Evolutionary conservation across 2,329 filamentous ascomycete species (phyloP).

Genomic region (Fusarium redolens): DNA sequence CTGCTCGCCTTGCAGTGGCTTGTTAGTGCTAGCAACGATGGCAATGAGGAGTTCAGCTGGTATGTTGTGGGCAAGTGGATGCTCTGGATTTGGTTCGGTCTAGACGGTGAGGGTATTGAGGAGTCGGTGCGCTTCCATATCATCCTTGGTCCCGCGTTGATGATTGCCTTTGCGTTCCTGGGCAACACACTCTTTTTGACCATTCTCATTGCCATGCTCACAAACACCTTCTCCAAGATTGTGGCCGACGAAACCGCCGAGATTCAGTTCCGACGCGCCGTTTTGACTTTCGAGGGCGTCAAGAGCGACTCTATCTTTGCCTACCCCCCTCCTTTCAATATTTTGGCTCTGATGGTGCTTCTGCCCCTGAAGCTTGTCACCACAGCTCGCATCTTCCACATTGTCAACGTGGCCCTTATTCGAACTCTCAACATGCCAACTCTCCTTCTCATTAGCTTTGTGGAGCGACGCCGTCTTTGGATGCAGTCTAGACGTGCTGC

Average conservation of each 20-base stretch:
- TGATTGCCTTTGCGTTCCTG: conserved; percentile 78
- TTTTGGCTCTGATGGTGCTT: conserved; percentile 71
- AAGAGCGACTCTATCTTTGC: conserved; percentile 78
- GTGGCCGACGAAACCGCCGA: conserved; percentile 76
- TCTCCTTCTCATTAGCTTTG: conserved; percentile 68
- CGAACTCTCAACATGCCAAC: conserved; percentile 72
- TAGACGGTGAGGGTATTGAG: conserved; percentile 70
- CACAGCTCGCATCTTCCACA: conserved; percentile 74
- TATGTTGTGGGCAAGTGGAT: conserved; percentile 79
- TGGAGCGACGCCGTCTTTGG: conserved; percentile 69
- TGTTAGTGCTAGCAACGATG: conserved; percentile 46
- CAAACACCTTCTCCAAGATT: conserved; percentile 77
- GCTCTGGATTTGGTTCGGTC: conserved; percentile 83
- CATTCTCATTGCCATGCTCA: conserved; percentile 78
- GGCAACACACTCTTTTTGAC: conserved; percentile 81
- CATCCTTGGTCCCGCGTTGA: conserved; percentile 74
- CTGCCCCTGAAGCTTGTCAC: conserved; percentile 74
- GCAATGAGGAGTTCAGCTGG: conserved; percentile 51
- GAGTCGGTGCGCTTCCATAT: conserved; percentile 70
- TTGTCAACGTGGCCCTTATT: conserved; percentile 75
- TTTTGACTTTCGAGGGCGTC: conserved; percentile 79
- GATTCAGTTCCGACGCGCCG: conserved; percentile 77
- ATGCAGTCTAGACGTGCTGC: conserved; percentile 27
- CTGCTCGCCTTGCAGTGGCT: conserved; percentile 77
- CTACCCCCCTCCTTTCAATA: conserved; percentile 77